Percentiles rank a stretch among this genome's conserved stretches.
These are phyloP conservation scores for Pichia sp. DNA, from an alignment of 1,139 yeast genomes.

Conservation along the genomic window DNA sequence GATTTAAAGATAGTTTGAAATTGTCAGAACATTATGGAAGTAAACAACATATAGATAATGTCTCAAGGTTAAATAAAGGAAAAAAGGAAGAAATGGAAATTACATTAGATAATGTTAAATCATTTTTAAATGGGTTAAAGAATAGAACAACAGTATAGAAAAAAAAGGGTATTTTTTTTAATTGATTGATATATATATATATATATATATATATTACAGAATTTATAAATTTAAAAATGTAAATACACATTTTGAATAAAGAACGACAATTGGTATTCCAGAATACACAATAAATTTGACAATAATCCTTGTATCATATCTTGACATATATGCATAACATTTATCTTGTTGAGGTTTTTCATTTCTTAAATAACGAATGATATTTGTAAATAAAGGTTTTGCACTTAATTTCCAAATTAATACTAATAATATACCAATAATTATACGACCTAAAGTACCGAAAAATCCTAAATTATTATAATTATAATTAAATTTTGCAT, in stretches of 20 bases:
- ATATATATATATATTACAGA: neutral
- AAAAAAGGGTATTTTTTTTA: neutral
- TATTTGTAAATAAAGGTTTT: conserved; percentile 46
- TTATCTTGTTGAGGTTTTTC: conserved; percentile 33
- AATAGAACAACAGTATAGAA: neutral
- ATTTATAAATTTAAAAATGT: neutral
- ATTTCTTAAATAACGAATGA: conserved; percentile 32
- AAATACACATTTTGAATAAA: conserved; percentile 31
- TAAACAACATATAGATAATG: conserved; percentile 41
- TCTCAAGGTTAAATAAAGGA: neutral
- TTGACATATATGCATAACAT: conserved; percentile 43
- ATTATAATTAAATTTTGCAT: conserved; percentile 37
- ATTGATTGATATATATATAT: neutral
- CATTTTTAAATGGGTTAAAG: neutral
- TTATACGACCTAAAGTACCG: conserved; percentile 39
- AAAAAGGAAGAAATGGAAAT: neutral
- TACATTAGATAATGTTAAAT: conserved; percentile 5
- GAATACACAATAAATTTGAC: conserved; percentile 71
- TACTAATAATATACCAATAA: conserved; percentile 55
- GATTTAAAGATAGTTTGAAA: conserved; percentile 75
- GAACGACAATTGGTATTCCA: conserved; percentile 50
- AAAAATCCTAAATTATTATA: conserved; percentile 37
- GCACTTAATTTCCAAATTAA: conserved; percentile 63
- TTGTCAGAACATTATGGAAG: conserved; percentile 78
- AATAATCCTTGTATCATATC: conserved; percentile 69